These are phyloP conservation scores for Cystobasidium tubakii DNA, from an alignment of 768 basidiomycete genomes.

Conservation along the genomic window DNA sequence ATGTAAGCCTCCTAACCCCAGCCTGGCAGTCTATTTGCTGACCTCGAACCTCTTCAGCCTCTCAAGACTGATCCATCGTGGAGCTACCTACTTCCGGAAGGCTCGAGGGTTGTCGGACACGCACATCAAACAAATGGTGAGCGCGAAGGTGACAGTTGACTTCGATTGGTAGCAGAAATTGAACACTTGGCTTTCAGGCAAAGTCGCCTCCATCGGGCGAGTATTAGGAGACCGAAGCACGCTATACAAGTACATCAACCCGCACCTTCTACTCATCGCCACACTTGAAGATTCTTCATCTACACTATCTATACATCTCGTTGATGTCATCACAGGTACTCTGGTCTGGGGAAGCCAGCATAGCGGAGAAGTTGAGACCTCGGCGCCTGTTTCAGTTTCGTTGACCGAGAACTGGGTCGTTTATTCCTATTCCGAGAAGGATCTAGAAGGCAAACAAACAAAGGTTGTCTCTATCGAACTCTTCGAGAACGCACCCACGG, in stretches of 20 bases:
- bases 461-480: conserved; percentile 76
- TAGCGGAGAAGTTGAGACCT: conserved; percentile 43
- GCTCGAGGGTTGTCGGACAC: not conserved
- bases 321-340: conserved; percentile 71
- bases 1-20: conserved; percentile 1
- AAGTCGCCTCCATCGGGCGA: conserved; percentile 71
- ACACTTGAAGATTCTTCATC: conserved; percentile 37
- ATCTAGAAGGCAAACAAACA: conserved; percentile 59
- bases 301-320: conserved; percentile 63
- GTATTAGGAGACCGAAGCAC: conserved; percentile 82
- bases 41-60: not conserved
- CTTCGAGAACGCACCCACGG: conserved; percentile 57
- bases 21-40: not conserved
- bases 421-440: conserved; percentile 66
- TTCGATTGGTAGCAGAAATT: no score
- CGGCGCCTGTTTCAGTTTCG: conserved; percentile 60
- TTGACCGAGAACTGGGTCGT: conserved; percentile 90
- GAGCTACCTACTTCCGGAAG: not conserved
- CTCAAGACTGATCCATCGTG: conserved; percentile 12
- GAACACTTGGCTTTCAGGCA: conserved; percentile 44
- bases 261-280: conserved; percentile 61
- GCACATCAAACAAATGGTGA: conserved; percentile 13
- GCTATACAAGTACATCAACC: conserved; percentile 90
- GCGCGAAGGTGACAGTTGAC: no score
- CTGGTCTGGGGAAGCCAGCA: conserved; percentile 11